Evolutionary conservation across 495 filamentous ascomycete genomes (phyloP), one percentile per base, ranked within the genome.

Genomic region (Saxispiralis lemnorum): DNA sequence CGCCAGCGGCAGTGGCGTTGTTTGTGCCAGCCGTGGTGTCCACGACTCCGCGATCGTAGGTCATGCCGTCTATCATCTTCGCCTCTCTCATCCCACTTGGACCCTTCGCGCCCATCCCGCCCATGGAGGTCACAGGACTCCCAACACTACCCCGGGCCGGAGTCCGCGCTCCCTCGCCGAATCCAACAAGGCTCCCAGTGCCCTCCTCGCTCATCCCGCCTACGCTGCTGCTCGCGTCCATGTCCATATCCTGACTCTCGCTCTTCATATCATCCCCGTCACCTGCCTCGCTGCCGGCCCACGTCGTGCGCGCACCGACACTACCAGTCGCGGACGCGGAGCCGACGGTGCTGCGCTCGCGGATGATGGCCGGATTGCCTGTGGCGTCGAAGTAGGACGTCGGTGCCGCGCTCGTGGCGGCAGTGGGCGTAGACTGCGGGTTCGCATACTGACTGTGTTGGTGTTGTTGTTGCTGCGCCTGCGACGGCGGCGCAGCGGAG

Each of bases 121-220:
- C 24, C 24, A 28, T 28, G 9, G 24, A 4, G 24, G 24, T 9
- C 24, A 28, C 37, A 5, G 59, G 60, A 41, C 49, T 57, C 11
- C 53, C 54, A 42, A 55, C 35, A 40, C 55, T 59, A 24, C 59
- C 53, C 30, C 59, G 38, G 18, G 55, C 57, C 4, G 56, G 57
- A 19, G 57, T 87, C 43, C 77, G 78, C 11, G 85, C 84, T 7
- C 83, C 84, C 56, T 93, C 86, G 39, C 86, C 86, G 46, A 92
- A 92, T 0, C 75, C 86, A 7, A 92, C 85, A 20, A 93, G 63
- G 52, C 73, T 79, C 0, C 75, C 81, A 5, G 71, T 73, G 51
- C 87, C 82, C 49, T 93, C 85, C 50, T 93, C 85, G 46, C 79
- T 84, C 66, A 86, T 73, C 49, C 76, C 79, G 46, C 82, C 76